phyloP scores from a whole-genome alignment of 1,139 yeast genomes.

The Arxiozyma telluris region DNA sequence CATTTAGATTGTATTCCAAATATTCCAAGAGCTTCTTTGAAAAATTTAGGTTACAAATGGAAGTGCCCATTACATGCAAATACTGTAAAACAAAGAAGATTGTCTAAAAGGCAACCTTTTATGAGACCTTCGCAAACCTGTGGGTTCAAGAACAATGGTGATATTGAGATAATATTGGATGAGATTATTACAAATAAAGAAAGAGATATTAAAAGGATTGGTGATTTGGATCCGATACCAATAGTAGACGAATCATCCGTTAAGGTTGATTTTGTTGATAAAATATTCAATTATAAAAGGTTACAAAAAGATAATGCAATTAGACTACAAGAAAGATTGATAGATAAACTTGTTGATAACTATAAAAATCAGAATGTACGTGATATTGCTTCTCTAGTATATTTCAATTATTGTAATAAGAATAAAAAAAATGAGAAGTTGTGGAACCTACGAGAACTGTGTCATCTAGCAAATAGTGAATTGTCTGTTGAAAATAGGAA shows the following conservation, averaged over 20 bases:
- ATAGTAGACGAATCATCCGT: slow-evolving; percentile 61
- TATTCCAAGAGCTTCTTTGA: slow-evolving; percentile 68
- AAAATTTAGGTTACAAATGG: slow-evolving; percentile 79
- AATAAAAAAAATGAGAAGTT: slow-evolving; percentile 10
- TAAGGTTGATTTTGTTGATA: slow-evolving; percentile 62
- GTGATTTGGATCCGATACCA: slow-evolving; percentile 16
- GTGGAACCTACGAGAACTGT: slow-evolving; percentile 33
- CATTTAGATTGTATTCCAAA: slow-evolving; percentile 75
- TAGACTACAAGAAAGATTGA: slow-evolving; percentile 21
- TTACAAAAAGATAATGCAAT: slow-evolving; percentile 18
- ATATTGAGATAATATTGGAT: slow-evolving; percentile 47
- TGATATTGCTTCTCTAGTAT: slow-evolving; percentile 20
- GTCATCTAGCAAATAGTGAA: slow-evolving; percentile 33
- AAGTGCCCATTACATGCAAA: slow-evolving; percentile 79
- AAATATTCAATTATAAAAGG: slow-evolving; percentile 30
- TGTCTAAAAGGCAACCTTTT: slow-evolving; percentile 45
- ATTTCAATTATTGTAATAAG: slow-evolving; percentile 15
- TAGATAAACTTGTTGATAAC: slow-evolving; percentile 21
- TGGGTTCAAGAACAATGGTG: slow-evolving; percentile 57
- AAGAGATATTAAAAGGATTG: not conserved
- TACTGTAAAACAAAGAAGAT: slow-evolving; percentile 29
- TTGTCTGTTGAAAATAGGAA: slow-evolving; percentile 4
- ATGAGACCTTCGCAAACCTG: slow-evolving; percentile 49
- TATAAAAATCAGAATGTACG: slow-evolving; percentile 5
- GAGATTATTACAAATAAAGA: slow-evolving; percentile 34